phyloP scores from a whole-genome alignment of 139 green algal genomes.

The Desmodesmus armatus region DNA sequence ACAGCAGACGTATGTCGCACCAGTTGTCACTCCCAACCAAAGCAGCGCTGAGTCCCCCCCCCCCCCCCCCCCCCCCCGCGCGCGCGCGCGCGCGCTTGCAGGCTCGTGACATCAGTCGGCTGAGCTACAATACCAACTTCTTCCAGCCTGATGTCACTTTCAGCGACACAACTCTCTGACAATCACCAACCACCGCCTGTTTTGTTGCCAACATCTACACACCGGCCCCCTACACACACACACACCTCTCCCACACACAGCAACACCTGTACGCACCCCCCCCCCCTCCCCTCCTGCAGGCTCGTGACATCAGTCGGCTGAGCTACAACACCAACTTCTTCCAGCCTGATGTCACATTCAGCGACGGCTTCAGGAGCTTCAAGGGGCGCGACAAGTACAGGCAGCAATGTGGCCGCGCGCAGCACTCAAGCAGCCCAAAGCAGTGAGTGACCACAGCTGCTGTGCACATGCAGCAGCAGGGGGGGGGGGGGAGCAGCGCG shows the following conservation, averaged over 20 bases:
- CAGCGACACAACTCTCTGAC: too few relatives aligned
- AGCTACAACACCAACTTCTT: conserved; percentile 41
- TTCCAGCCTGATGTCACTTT: conserved; percentile 35
- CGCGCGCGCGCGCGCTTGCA: too few relatives aligned
- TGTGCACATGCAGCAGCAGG: background rate
- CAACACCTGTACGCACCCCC: background rate
- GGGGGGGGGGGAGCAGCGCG: background rate
- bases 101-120: background rate
- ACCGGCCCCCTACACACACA: too few relatives aligned
- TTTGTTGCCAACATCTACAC: too few relatives aligned
- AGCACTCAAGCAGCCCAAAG: conserved; percentile 35
- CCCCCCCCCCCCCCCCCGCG: too few relatives aligned
- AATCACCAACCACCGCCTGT: too few relatives aligned
- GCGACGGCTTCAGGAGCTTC: conserved; percentile 67
- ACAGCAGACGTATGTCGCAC: too few relatives aligned
- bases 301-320: background rate
- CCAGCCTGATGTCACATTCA: conserved; percentile 40
- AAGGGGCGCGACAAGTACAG: conserved; percentile 62
- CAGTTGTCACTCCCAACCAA: background rate
- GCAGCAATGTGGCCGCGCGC: conserved; percentile 56
- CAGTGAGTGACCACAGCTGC: conserved; percentile 24
- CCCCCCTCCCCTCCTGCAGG: background rate
- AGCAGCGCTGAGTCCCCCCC: background rate
- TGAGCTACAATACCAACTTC: conserved; percentile 27
- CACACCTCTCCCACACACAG: background rate